These are phyloP conservation scores for Mallotus japonicus DNA, from an alignment of 441 rosid genomes.

Conservation along the genomic window DNA sequence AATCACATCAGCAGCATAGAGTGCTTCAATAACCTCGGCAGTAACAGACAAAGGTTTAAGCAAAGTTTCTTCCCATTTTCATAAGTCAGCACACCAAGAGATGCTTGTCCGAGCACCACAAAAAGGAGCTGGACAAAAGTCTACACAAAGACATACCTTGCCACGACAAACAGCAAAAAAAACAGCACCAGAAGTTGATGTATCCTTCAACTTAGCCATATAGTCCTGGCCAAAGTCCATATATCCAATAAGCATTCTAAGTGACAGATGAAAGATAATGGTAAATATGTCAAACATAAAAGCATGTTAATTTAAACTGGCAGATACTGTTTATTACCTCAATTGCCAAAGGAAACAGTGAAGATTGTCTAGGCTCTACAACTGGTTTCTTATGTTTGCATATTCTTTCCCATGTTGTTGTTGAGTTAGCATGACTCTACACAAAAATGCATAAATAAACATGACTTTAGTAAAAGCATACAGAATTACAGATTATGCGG, in stretches of 20 bases:
- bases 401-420: conserved; percentile 93
- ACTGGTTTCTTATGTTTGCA: conserved; percentile 91
- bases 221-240: conserved; percentile 57
- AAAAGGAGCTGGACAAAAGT: conserved; percentile 17
- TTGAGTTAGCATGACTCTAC: conserved; percentile 57
- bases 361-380: conserved; percentile 90
- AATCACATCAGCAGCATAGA: not conserved
- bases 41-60: not conserved
- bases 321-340: conserved; percentile 44
- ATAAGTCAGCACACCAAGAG: conserved; percentile 6
- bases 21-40: not conserved
- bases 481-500: conserved; percentile 17
- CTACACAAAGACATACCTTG: conserved; percentile 55
- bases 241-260: conserved; percentile 14
- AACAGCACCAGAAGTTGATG: conserved; percentile 73
- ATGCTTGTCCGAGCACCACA: conserved; percentile 14
- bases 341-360: conserved; percentile 72
- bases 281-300: conserved; percentile 18
- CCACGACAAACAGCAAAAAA: conserved; percentile 99
- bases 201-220: conserved; percentile 76
- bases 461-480: conserved; percentile 18
- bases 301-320: conserved; percentile 18
- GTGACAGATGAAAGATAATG: conserved; percentile 7
- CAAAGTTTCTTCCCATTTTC: not conserved
- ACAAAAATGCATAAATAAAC: conserved; percentile 24